Conservation (phyloP, 2,329 filamentous ascomycete genomes). For the Penicillium expansum region DNA sequence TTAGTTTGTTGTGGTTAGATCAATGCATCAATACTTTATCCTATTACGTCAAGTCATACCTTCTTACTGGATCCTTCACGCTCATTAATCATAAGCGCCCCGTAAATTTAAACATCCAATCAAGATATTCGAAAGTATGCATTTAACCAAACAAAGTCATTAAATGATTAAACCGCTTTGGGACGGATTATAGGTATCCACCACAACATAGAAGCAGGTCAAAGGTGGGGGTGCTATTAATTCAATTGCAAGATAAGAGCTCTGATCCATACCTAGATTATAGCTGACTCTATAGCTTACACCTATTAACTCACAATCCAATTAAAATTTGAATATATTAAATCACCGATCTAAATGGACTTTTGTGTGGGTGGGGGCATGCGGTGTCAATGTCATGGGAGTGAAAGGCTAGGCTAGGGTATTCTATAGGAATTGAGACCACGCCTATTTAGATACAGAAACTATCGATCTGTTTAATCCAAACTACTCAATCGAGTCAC, state of each 20-base stretch:
- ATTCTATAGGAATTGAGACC: background rate
- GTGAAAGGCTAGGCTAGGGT: background rate
- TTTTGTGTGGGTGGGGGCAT: background rate
- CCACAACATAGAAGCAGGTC: background rate
- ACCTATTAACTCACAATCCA: background rate
- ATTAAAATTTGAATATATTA: background rate
- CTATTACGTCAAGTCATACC: background rate
- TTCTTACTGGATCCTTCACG: background rate
- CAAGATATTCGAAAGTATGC: too few species aligned
- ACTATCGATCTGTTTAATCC: too few species aligned
- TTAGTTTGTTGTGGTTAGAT: background rate
- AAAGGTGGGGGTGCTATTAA: background rate
- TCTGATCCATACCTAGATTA: background rate
- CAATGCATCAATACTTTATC: too few species aligned
- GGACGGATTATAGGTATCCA: background rate
- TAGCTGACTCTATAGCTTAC: background rate
- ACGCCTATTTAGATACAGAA: background rate
- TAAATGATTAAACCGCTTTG: background rate
- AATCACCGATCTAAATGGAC: too few species aligned
- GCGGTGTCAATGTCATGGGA: background rate
- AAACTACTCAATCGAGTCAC: background rate
- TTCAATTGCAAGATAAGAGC: background rate
- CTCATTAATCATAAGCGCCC: background rate
- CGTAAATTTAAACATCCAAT: background rate
- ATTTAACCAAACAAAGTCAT: background rate